phyloP scores from a whole-genome alignment of 345 rosid genomes.

The Pugionium cornutum region DNA sequence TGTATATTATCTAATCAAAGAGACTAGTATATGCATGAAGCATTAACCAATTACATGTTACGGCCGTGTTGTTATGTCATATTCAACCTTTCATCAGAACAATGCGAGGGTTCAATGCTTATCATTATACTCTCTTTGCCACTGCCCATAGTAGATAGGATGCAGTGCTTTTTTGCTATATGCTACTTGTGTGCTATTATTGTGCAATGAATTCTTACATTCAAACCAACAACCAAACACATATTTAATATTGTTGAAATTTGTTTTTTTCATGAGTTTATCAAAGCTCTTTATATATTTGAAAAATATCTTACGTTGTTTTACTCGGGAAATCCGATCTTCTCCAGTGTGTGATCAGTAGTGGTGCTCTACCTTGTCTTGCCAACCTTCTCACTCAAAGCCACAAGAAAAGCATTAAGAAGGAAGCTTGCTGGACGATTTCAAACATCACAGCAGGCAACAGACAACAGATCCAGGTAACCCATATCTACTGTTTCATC shows the following conservation, averaged over 20 bases:
- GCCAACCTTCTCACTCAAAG: slow-evolving; percentile 64
- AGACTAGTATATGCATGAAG: neutral
- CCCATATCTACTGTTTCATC: slow-evolving; percentile 8
- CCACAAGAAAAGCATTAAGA: slow-evolving; percentile 87
- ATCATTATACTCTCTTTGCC: slow-evolving; percentile 1
- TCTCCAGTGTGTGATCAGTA: slow-evolving; percentile 62
- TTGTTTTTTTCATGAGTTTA: neutral
- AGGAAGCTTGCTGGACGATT: slow-evolving; percentile 98
- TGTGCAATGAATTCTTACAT: slow-evolving; percentile 6
- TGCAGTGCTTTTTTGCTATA: slow-evolving; percentile 10
- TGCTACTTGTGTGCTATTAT: neutral
- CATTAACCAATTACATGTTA: neutral
- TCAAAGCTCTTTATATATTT: neutral
- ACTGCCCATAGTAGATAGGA: slow-evolving; percentile 4
- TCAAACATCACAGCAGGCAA: slow-evolving; percentile 96
- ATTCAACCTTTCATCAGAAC: neutral
- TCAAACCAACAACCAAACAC: neutral
- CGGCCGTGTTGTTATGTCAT: neutral
- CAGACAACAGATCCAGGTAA: slow-evolving; percentile 85
- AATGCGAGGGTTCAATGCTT: slow-evolving; percentile 6
- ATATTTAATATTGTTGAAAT: slow-evolving; percentile 11
- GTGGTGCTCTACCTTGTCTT: slow-evolving; percentile 76
- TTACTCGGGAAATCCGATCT: slow-evolving; percentile 8
- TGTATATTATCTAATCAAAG: slow-evolving; percentile 3
- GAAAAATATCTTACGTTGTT: slow-evolving; percentile 1